Percentiles rank a stretch among this genome's conserved stretches.
Conservation (phyloP, 768 basidiomycete species). For the Mycena indigotica region DNA sequence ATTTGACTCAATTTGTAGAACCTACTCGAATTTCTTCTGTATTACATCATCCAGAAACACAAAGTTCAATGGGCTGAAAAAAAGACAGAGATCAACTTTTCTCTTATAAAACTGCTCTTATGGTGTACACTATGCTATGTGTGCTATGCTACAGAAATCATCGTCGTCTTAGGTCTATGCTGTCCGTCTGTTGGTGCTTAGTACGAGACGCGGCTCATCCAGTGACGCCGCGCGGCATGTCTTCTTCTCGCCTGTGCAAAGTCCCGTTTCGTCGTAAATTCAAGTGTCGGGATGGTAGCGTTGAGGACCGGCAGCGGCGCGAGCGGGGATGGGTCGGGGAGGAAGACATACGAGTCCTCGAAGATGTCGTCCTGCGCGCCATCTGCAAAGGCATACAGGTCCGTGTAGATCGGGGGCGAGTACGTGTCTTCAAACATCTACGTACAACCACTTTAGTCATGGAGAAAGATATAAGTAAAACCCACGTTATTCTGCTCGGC, state of each 20-base stretch:
- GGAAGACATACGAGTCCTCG: constrained; percentile 50
- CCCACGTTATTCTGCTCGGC: constrained; percentile 61
- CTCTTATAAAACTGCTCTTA: too few relatives aligned
- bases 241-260: not conserved
- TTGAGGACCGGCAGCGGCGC: constrained; percentile 37
- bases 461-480: constrained; percentile 7
- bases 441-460: not conserved
- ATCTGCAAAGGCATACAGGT: constrained; percentile 69
- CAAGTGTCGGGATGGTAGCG: not conserved
- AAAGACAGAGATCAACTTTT: too few relatives aligned
- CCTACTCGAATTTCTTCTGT: too few relatives aligned
- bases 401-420: constrained; percentile 67
- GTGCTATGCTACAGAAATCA: too few relatives aligned
- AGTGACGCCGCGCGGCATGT: not conserved
- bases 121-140: too few relatives aligned
- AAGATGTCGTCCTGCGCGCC: constrained; percentile 79
- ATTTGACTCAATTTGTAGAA: too few relatives aligned
- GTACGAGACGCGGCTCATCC: not conserved
- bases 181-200: too few relatives aligned
- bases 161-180: too few relatives aligned
- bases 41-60: too few relatives aligned
- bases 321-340: constrained; percentile 48
- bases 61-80: too few relatives aligned
- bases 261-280: not conserved
- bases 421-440: constrained; percentile 68